These are phyloP conservation scores for Coemansia sp. DNA, from an alignment of 192 early-diverging fungal genomes.

Conservation along the genomic window DNA sequence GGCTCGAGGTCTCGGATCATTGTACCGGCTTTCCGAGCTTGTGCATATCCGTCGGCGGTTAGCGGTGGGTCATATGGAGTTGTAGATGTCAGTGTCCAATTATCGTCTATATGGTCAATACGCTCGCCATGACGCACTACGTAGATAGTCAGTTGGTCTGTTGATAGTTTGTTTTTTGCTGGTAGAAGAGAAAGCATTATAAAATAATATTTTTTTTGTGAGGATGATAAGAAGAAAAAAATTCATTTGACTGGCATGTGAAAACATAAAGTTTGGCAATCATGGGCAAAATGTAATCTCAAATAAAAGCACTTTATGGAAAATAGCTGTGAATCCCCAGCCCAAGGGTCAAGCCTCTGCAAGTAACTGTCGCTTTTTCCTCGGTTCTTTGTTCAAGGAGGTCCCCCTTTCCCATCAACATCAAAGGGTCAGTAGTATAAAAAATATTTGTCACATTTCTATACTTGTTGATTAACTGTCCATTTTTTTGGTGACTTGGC, in stretches of 20 bases:
- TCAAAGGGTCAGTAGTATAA: too few relatives aligned
- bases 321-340: too few relatives aligned
- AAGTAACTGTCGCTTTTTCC: too few relatives aligned
- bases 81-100: slow-evolving; percentile 21
- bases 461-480: too few relatives aligned
- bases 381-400: too few relatives aligned
- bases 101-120: slow-evolving; percentile 50
- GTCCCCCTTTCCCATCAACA: too few relatives aligned
- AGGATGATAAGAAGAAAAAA: not conserved
- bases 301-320: too few relatives aligned
- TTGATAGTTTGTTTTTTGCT: slow-evolving; percentile 3
- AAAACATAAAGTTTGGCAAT: not conserved
- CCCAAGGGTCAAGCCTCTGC: too few relatives aligned
- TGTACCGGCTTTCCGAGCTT: slow-evolving; percentile 34
- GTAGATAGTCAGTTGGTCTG: slow-evolving; percentile 35
- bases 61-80: slow-evolving; percentile 51
- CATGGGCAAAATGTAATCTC: not conserved
- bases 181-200: not conserved
- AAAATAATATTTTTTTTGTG: not conserved
- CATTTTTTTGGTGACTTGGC: too few relatives aligned
- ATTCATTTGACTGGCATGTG: not conserved
- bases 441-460: too few relatives aligned
- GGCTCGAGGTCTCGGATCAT: slow-evolving; percentile 36
- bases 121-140: slow-evolving; percentile 54
- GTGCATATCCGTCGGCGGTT: slow-evolving; percentile 26